Evolutionary conservation across 1,284 basidiomycete species (phyloP).

Genomic region (Mycosarcoma mackinlayi): DNA sequence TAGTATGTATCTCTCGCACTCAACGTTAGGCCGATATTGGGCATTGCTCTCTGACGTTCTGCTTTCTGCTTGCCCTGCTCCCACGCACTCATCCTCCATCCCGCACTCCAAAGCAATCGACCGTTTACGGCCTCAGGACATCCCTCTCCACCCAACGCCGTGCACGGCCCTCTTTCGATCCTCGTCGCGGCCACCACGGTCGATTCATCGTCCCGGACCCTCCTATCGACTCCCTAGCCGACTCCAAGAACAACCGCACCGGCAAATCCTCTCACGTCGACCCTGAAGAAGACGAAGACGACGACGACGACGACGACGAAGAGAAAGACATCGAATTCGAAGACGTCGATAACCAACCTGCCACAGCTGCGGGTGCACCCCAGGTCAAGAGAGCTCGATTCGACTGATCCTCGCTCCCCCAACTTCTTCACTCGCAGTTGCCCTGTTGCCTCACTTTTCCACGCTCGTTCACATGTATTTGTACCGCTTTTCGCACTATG

Average conservation of each 20-base stretch:
- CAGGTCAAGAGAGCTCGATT: constrained; percentile 27
- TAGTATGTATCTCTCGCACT: no score
- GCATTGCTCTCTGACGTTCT: constrained; percentile 1
- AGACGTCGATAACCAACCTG: constrained; percentile 4
- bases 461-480: constrained; percentile 7
- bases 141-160: constrained; percentile 43
- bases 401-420: constrained; percentile 3
- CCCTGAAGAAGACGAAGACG: neutral
- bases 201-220: constrained; percentile 49
- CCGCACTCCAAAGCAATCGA: no score
- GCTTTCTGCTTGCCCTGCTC: neutral
- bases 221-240: neutral
- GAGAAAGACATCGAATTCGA: constrained; percentile 21
- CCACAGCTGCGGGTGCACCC: neutral
- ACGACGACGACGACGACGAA: constrained; percentile 9
- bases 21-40: no score
- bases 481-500: constrained; percentile 5
- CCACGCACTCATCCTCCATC: no score
- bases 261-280: neutral
- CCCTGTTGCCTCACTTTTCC: no score
- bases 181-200: constrained; percentile 58
- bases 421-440: no score
- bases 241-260: neutral
- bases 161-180: constrained; percentile 50
- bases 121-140: constrained; percentile 46